Percentiles rank a stretch among this genome's conserved stretches.
These are phyloP conservation scores for Hsuehochloa calcarea DNA, from an alignment of 176 grass and related monocot genomes.

Conservation along the genomic window DNA sequence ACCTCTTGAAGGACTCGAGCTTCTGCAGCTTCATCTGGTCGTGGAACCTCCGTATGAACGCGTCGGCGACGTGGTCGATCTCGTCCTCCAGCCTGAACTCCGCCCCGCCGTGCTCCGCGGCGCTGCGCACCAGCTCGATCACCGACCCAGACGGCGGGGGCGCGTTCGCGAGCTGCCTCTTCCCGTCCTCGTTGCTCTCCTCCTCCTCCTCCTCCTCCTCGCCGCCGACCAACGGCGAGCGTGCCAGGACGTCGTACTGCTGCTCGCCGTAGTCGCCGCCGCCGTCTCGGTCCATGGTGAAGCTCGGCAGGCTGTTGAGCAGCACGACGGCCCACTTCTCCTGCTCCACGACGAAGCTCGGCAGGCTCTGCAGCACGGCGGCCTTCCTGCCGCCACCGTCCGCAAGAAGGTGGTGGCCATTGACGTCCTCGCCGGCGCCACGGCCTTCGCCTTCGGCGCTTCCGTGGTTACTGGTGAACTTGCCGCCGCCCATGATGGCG, in stretches of 20 bases:
- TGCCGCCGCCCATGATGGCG: conserved; percentile 44
- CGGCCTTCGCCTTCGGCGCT: neutral
- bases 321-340: conserved; percentile 53
- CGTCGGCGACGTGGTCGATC: conserved; percentile 73
- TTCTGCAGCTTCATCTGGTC: conserved; percentile 94
- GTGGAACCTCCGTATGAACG: conserved; percentile 77
- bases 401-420: neutral
- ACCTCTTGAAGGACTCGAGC: conserved; percentile 96
- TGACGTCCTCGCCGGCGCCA: neutral
- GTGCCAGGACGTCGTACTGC: neutral
- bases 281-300: conserved; percentile 21
- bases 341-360: conserved; percentile 47
- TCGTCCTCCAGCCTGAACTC: conserved; percentile 78
- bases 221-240: neutral
- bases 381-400: conserved; percentile 34
- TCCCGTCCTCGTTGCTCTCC: conserved; percentile 1
- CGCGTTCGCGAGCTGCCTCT: conserved; percentile 39
- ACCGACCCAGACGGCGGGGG: conserved; percentile 29
- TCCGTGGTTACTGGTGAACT: neutral
- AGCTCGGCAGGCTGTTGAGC: conserved; percentile 54
- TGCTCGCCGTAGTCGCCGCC: neutral
- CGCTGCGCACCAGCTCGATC: conserved; percentile 53
- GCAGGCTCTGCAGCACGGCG: conserved; percentile 53
- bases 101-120: conserved; percentile 42
- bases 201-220: conserved; percentile 27